Percentiles rank a stretch among this genome's conserved stretches.
Evolutionary conservation across 2,329 filamentous ascomycete species (phyloP).

Genomic region (Cladosporium velox): DNA sequence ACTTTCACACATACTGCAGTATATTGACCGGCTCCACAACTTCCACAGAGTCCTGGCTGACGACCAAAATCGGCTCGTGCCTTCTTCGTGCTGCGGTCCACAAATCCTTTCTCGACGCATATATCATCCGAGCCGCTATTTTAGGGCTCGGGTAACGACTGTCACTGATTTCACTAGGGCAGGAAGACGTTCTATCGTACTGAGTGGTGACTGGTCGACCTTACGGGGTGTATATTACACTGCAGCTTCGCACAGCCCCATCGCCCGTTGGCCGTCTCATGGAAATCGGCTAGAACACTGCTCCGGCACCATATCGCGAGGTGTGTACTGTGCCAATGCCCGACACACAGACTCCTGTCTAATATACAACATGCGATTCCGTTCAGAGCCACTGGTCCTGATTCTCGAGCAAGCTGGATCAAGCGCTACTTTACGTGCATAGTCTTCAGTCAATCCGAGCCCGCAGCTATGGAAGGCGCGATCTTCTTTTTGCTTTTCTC

Average conservation of each 20-base stretch:
- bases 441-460: neutral
- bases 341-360: neutral
- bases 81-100: neutral
- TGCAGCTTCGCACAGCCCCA: constrained; percentile 1
- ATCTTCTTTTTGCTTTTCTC: neutral
- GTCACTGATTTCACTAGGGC: neutral
- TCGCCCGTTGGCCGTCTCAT: neutral
- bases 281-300: neutral
- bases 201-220: neutral
- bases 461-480: neutral
- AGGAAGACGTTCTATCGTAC: neutral
- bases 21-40: neutral
- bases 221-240: neutral
- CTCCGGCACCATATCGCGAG: neutral
- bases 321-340: neutral
- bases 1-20: neutral
- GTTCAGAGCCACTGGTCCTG: neutral
- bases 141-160: neutral
- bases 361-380: neutral
- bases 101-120: neutral
- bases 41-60: neutral
- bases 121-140: neutral
- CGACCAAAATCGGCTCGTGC: neutral
- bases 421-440: neutral
- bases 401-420: neutral